phyloP scores from a whole-genome alignment of 805 yeast species.

The Blastobotrys chiropterorum region DNA sequence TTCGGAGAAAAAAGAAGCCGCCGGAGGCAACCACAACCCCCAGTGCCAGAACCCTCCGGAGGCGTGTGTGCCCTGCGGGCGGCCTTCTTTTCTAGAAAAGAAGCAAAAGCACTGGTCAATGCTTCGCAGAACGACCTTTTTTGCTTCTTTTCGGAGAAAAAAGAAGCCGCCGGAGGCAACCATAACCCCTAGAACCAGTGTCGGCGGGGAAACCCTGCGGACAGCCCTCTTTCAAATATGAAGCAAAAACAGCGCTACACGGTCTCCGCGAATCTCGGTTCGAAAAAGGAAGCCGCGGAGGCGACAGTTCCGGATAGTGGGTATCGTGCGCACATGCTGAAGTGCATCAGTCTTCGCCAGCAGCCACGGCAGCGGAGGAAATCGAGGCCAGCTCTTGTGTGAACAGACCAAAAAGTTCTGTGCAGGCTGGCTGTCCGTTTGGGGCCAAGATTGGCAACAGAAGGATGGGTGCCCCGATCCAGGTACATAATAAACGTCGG shows the following conservation, averaged over 20 bases:
- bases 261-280: no score
- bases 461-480: not conserved
- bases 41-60: not conserved
- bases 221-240: not conserved
- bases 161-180: not conserved
- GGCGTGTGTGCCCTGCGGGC: not conserved
- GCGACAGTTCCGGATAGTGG: no score
- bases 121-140: no score
- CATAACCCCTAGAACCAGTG: no score
- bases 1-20: no score
- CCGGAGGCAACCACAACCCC: not conserved
- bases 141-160: not conserved
- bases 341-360: no score
- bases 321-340: no score
- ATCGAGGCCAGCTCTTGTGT: no score
- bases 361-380: no score
- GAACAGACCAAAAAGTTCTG: no score
- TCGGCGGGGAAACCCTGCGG: not conserved
- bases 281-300: not conserved
- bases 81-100: not conserved
- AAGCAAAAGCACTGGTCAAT: not conserved
- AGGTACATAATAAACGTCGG: not conserved
- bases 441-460: no score
- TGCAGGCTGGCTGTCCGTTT: no score
- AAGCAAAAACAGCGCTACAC: not conserved